Conservation (phyloP, 768 basidiomycete species). For the Cystoderma amianthinum region DNA sequence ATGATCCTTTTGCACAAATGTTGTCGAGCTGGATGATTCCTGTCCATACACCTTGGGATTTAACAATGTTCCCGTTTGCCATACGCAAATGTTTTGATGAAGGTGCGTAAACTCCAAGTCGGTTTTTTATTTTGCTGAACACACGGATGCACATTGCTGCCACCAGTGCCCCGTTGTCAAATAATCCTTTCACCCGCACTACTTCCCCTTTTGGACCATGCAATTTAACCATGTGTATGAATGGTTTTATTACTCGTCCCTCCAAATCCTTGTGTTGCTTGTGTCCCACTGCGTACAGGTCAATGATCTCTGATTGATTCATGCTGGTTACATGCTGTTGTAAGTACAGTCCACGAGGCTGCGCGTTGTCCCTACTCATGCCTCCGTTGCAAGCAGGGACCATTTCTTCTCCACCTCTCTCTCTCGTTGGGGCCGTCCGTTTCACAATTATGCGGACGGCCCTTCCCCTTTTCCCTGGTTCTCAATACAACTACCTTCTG, state of each 20-base stretch:
- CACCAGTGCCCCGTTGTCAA: conserved; percentile 10
- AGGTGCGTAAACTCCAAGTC: neutral
- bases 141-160: conserved; percentile 2
- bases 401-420: neutral
- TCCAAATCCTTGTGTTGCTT: neutral
- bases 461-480: conserved; percentile 7
- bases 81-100: conserved; percentile 7
- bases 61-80: conserved; percentile 8
- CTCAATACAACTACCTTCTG: neutral
- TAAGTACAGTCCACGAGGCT: neutral
- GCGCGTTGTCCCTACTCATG: neutral
- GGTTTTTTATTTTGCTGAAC: conserved; percentile 1
- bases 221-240: neutral
- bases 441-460: conserved; percentile 2
- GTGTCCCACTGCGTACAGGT: neutral
- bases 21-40: conserved; percentile 6
- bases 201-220: conserved; percentile 1
- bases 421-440: conserved; percentile 1
- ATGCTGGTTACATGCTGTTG: neutral
- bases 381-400: neutral
- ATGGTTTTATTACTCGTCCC: neutral
- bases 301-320: neutral
- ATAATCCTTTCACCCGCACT: neutral
- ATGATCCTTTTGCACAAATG: neutral
- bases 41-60: conserved; percentile 8